Conservation (phyloP, 2,329 filamentous ascomycete genomes). For the Cadophora gregata region DNA sequence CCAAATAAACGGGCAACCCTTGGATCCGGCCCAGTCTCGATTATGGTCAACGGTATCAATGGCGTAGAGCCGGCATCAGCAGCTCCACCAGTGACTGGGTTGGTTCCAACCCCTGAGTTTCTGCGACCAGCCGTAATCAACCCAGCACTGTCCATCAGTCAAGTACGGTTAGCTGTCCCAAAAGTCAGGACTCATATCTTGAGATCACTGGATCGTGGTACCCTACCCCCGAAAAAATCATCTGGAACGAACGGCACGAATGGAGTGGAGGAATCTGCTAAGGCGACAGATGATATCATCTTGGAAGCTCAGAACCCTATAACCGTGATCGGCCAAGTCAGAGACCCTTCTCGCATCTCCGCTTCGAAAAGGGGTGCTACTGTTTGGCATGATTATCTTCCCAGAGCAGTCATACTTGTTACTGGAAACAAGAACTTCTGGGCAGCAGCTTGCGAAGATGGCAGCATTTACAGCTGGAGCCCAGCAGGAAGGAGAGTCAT, state of each 20-base stretch:
- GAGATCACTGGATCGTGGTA: slow-evolving; percentile 75
- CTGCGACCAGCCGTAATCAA: slow-evolving; percentile 87
- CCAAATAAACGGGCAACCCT: slow-evolving; percentile 64
- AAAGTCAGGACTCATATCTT: slow-evolving; percentile 84
- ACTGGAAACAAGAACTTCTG: slow-evolving; percentile 92
- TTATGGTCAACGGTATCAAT: slow-evolving; percentile 77
- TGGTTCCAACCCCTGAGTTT: slow-evolving; percentile 78
- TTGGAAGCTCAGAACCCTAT: slow-evolving; percentile 88
- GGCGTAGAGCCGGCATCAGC: slow-evolving; percentile 79
- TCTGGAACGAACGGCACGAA: slow-evolving; percentile 42
- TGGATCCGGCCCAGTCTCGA: slow-evolving; percentile 71
- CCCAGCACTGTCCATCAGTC: slow-evolving; percentile 79
- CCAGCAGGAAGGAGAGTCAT: slow-evolving; percentile 86
- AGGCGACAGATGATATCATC: slow-evolving; percentile 72
- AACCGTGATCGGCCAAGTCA: slow-evolving; percentile 61
- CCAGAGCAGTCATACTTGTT: slow-evolving; percentile 83
- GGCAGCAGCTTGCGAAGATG: slow-evolving; percentile 92
- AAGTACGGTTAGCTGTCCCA: slow-evolving; percentile 85
- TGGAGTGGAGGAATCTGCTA: slow-evolving; percentile 63
- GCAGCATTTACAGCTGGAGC: slow-evolving; percentile 88
- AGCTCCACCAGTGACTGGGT: slow-evolving; percentile 61
- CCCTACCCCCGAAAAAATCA: slow-evolving; percentile 49
- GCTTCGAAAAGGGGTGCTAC: slow-evolving; percentile 80
- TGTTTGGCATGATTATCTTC: slow-evolving; percentile 94
- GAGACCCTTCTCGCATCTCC: slow-evolving; percentile 84